Base-by-base conservation (phyloP, 345 rosid species). In the Syzygium aromaticum region DNA sequence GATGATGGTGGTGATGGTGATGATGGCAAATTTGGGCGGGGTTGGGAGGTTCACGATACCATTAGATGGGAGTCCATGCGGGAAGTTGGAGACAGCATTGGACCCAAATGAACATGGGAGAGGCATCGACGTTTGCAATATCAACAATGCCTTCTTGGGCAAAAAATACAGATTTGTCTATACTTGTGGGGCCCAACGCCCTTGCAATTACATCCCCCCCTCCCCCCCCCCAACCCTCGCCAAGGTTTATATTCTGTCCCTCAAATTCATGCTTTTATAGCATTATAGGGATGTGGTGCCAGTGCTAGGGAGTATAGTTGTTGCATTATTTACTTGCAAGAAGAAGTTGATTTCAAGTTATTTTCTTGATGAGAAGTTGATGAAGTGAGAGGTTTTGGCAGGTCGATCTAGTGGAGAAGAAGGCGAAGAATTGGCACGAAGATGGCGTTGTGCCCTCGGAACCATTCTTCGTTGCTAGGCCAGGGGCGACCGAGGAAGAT, bases 51-150 rank as follows among this genome's bases (percentile, higher is more conserved):
- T 95, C 87, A 92, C 3, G 54, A 93, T 97, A 87, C 99, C 99
- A 38, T 80, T 96, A 33, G 98, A 96, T 67, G 99, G 99, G 90
- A 95, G 96, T 89, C 94, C 93, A 51, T 87, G 87, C 11, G 98
- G 99, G 86, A 90, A 78, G 80, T 77, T 93, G 63, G 98, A 94
- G 91, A 92, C 96, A 43, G 98, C 99, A 3, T 88, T 97, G 91
- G 96, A 95, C 84, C 95, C 98, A 17, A 91, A 94, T 83, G 96
- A 95, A 86, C 99, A 96, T 91, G 99, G 99, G 3, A 95, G 93
- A 88, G 99, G 97, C 38, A 95, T 94, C 95, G 98, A 97, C 85
- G 94, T 97, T 98, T 95, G 98, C 90, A 95, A 94, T 91, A 93
- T 96, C 59, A 97, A 96, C 92, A 98, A 94, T 54, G 89, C 90